Evolutionary conservation across 805 yeast genomes (phyloP).

Genomic region (Pichia phayaonensis): DNA sequence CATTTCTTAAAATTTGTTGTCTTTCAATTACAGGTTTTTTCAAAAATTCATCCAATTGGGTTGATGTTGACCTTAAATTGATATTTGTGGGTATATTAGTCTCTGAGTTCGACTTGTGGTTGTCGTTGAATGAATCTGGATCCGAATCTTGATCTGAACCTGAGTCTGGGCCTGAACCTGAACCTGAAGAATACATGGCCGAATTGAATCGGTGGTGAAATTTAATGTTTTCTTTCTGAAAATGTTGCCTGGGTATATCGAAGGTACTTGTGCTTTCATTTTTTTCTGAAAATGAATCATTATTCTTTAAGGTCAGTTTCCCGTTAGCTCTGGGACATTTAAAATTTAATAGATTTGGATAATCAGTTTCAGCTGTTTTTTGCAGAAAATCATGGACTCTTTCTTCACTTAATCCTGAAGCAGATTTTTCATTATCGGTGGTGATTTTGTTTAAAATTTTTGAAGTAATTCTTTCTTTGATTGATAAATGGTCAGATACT

Average conservation of each 20-base stretch:
- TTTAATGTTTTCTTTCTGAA: not conserved
- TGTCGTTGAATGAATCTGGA: not conserved
- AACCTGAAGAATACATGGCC: not conserved
- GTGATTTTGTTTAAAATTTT: not conserved
- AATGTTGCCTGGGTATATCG: constrained; percentile 1
- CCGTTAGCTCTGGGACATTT: not conserved
- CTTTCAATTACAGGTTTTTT: not conserved
- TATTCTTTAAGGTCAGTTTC: not conserved
- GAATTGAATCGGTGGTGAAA: not conserved
- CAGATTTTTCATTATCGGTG: not conserved
- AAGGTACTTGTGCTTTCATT: not conserved
- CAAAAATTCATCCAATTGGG: not conserved
- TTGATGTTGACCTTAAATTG: not conserved
- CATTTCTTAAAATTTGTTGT: constrained; percentile 3
- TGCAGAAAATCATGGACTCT: not conserved
- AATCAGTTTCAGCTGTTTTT: not conserved
- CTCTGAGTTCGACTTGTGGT: not conserved
- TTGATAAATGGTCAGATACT: not conserved
- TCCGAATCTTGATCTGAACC: not conserved
- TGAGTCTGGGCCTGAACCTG: not conserved
- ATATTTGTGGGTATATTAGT: not conserved
- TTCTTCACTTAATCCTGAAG: not conserved
- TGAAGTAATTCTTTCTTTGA: not conserved
- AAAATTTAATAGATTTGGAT: not conserved
- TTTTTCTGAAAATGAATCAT: not conserved